Evolutionary conservation across 2,329 filamentous ascomycete genomes (phyloP).

Genomic region (Ophiocordyceps camponoti-saundersi): DNA sequence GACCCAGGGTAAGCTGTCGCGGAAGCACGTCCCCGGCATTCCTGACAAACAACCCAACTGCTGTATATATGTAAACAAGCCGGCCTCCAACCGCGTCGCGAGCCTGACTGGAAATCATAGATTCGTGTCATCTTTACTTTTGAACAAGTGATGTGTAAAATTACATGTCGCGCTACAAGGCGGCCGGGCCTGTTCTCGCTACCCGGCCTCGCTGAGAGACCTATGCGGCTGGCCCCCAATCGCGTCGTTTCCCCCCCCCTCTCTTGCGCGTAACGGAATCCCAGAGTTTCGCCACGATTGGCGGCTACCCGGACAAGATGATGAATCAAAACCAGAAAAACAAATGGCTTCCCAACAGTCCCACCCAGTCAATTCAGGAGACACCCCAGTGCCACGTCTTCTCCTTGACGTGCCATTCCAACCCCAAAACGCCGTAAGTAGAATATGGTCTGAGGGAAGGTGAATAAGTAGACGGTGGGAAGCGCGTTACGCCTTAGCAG

Average conservation of each 20-base stretch:
- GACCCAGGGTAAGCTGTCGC: neutral
- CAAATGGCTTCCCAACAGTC: slow-evolving; percentile 4
- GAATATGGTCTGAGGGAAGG: slow-evolving; percentile 20
- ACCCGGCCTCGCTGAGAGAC: neutral
- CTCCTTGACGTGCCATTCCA: slow-evolving; percentile 7
- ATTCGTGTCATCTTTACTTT: neutral
- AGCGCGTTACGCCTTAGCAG: slow-evolving; percentile 18
- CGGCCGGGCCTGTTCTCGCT: neutral
- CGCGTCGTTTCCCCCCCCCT: neutral
- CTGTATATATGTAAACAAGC: neutral
- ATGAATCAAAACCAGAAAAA: slow-evolving; percentile 2
- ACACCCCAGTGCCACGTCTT: slow-evolving; percentile 1
- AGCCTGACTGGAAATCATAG: neutral
- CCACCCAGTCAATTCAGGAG: slow-evolving; percentile 5
- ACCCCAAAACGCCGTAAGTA: slow-evolving; percentile 18
- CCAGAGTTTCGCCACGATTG: neutral
- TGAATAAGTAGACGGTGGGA: slow-evolving; percentile 4
- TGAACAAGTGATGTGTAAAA: neutral
- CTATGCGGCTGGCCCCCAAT: neutral
- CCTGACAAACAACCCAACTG: neutral
- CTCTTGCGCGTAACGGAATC: neutral
- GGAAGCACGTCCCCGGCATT: neutral
- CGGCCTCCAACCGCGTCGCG: neutral
- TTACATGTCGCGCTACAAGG: neutral
- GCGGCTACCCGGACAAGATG: neutral